A percentile compares a stretch with the other conserved stretches of the same genome.
Conservation (phyloP, 208 protist genomes). For the Trypanosomatidae sp. region DNA sequence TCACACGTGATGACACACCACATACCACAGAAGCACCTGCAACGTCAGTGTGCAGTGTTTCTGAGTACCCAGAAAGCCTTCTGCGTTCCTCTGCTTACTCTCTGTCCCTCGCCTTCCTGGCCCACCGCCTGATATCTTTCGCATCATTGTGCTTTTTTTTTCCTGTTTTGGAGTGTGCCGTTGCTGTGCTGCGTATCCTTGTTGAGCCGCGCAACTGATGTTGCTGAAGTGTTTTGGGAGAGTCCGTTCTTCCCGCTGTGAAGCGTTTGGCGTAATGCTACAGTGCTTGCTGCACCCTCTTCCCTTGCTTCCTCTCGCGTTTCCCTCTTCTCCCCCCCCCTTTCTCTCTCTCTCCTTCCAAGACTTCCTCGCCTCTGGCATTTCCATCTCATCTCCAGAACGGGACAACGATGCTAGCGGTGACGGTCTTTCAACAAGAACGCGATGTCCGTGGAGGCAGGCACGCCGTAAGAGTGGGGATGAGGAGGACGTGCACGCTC, state of each 20-base stretch:
- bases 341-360: neutral
- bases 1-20: neutral
- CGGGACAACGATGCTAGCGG: neutral
- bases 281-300: conserved; percentile 3
- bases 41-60: neutral
- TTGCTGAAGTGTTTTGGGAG: neutral
- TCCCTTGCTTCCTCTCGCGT: neutral
- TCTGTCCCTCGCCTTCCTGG: neutral
- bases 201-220: neutral
- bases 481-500: neutral
- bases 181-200: neutral
- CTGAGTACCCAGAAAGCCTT: neutral
- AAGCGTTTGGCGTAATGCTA: no score
- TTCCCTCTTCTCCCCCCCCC: neutral
- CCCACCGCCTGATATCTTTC: neutral
- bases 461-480: neutral
- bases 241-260: neutral
- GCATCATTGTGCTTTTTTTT: neutral
- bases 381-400: neutral
- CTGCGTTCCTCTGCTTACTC: neutral
- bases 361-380: neutral
- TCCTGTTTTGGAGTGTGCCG: neutral
- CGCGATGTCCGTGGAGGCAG: neutral
- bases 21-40: neutral
- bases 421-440: neutral